Conservation (phyloP, 768 basidiomycete genomes). For the Russula griseocarnosa region DNA sequence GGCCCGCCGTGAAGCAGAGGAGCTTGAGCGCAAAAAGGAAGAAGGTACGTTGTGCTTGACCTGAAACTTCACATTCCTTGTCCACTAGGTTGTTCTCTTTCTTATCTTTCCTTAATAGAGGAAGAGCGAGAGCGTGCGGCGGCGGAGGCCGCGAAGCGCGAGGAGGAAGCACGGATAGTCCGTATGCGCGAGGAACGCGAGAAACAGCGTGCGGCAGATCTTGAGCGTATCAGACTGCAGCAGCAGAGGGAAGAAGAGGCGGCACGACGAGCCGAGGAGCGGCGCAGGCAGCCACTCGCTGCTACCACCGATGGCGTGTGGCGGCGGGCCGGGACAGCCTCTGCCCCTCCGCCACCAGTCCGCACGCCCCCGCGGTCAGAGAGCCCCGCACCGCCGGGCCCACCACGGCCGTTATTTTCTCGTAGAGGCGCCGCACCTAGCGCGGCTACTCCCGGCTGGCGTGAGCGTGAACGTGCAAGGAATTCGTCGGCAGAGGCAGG, state of each 20-base stretch:
- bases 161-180: slow-evolving; percentile 55
- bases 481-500: slow-evolving; percentile 36
- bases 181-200: slow-evolving; percentile 53
- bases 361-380: slow-evolving; percentile 48
- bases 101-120: slow-evolving; percentile 27
- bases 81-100: not conserved
- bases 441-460: slow-evolving; percentile 47
- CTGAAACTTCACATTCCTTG: not conserved
- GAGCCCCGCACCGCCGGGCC: slow-evolving; percentile 43
- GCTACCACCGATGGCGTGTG: slow-evolving; percentile 34
- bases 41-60: slow-evolving; percentile 44
- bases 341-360: slow-evolving; percentile 23
- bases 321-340: slow-evolving; percentile 23
- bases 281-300: slow-evolving; percentile 36
- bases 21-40: slow-evolving; percentile 45
- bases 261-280: slow-evolving; percentile 41
- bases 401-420: slow-evolving; percentile 31
- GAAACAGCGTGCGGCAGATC: slow-evolving; percentile 46
- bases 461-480: slow-evolving; percentile 51
- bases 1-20: slow-evolving; percentile 35
- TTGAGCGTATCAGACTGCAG: slow-evolving; percentile 56
- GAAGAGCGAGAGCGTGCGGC: slow-evolving; percentile 32
- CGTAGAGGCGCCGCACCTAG: slow-evolving; percentile 33
- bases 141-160: slow-evolving; percentile 45
- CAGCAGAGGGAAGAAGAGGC: slow-evolving; percentile 57